Base-by-base conservation (phyloP, 2,329 filamentous ascomycete species). In the Sphaerulina vaccinii region DNA sequence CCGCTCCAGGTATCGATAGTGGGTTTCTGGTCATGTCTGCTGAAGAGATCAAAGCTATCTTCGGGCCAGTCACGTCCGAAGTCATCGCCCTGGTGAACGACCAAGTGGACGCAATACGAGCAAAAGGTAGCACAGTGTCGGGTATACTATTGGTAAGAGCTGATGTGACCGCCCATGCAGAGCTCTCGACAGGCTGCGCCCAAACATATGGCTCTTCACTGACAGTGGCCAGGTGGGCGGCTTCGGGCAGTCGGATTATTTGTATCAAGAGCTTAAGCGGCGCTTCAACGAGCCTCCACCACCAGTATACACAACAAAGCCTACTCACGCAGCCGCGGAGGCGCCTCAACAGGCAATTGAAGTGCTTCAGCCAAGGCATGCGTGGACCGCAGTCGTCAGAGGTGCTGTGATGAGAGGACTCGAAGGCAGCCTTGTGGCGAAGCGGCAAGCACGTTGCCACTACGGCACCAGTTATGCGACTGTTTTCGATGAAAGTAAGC, bases 381-480 rank as follows among this genome's bases (percentile, higher is more conserved):
- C 87, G 1, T 90, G 87, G 87, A 90, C 87, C 6, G 86, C 87
- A 0, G 87, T 90, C 1, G 87, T 91, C 4, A 77, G 88, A 53
- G 88, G 88, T 5, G 88, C 88, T 0, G 87, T 90, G 7, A 70
- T 91, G 46, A 76, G 87, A 42, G 87, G 87, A 0, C 69, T 91
- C 13, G 87, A 91, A 67, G 87, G 87, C 15, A 89, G 84, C 65
- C 87, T 90, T 80, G 87, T 91, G 5, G 82, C 90, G 51, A 87
- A 83, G 54, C 76, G 87, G 42, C 83, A 86, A 68, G 84, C 85
- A 41, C 79, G 87, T 58, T 87, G 85, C 79, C 83, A 88, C 66
- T 91, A 92, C 65, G 88, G 88, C 19, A 90, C 87, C 4, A 87
- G 83, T 19, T 91, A 91, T 69, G 87, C 88, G 0, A 91, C 87